Conservation (phyloP, 192 early-diverging fungal species). For the Podila minutissima region DNA sequence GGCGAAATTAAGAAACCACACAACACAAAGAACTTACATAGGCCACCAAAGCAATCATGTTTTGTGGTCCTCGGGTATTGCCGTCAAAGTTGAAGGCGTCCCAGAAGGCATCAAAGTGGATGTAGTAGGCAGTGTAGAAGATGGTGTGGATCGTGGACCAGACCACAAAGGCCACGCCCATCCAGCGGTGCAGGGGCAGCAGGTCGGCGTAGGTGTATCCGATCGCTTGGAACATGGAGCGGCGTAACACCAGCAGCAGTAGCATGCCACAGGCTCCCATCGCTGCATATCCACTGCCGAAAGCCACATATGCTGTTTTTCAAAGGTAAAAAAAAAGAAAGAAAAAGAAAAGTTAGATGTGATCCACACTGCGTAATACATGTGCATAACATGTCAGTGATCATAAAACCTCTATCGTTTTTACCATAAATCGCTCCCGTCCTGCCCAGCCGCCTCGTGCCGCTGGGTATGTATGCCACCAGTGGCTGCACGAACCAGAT, state of each 20-base stretch:
- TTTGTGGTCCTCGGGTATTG: slow-evolving; percentile 37
- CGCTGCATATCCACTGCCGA: slow-evolving; percentile 33
- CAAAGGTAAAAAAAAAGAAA: neutral
- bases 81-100: slow-evolving; percentile 43
- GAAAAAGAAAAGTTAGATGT: neutral
- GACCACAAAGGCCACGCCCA: slow-evolving; percentile 28
- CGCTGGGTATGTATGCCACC: slow-evolving; percentile 18
- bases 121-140: slow-evolving; percentile 32
- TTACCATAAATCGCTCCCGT: slow-evolving; percentile 30
- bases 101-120: slow-evolving; percentile 36
- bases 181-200: slow-evolving; percentile 32
- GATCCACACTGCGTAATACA: neutral
- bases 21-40: slow-evolving; percentile 24
- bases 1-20: neutral
- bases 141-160: slow-evolving; percentile 34
- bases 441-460: slow-evolving; percentile 10
- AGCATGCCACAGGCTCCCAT: slow-evolving; percentile 40
- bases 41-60: slow-evolving; percentile 31
- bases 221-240: slow-evolving; percentile 41
- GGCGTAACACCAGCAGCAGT: slow-evolving; percentile 23
- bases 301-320: slow-evolving; percentile 27
- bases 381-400: neutral
- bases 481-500: slow-evolving; percentile 38
- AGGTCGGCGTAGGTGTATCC: slow-evolving; percentile 46
- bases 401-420: neutral